Evolutionary conservation across 306 rosid species (phyloP).

Genomic region (Casuarina glauca): DNA sequence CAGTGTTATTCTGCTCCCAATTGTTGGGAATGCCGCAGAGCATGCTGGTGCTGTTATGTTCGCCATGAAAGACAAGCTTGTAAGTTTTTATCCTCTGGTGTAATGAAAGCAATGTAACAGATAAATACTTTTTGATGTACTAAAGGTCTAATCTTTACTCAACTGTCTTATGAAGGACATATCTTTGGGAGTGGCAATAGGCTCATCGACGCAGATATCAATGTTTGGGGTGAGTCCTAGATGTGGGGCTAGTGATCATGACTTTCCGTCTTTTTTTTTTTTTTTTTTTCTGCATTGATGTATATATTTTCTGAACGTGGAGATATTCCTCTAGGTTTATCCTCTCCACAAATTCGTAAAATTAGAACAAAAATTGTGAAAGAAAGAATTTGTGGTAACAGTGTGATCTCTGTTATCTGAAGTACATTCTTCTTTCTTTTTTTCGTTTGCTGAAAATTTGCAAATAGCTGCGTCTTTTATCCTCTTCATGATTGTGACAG

Average conservation of each 20-base stretch:
- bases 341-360: neutral
- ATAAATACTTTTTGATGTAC: neutral
- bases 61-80: slow-evolving; percentile 93
- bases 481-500: neutral
- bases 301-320: neutral
- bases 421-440: neutral
- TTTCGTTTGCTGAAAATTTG: neutral
- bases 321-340: neutral
- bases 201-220: slow-evolving; percentile 80
- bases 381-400: neutral
- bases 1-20: slow-evolving; percentile 80
- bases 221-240: slow-evolving; percentile 64
- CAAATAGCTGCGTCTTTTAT: neutral
- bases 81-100: slow-evolving; percentile 33
- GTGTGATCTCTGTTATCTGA: neutral
- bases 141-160: slow-evolving; percentile 15
- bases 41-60: slow-evolving; percentile 88
- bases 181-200: slow-evolving; percentile 80
- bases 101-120: neutral
- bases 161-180: slow-evolving; percentile 66
- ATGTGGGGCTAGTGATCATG: neutral
- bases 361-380: neutral
- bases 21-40: slow-evolving; percentile 89
- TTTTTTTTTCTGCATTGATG: neutral
- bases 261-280: neutral